Percentiles rank a stretch among this genome's conserved stretches.
These are phyloP conservation scores for Quercus phellos DNA, from an alignment of 331 rosid species.

Conservation along the genomic window DNA sequence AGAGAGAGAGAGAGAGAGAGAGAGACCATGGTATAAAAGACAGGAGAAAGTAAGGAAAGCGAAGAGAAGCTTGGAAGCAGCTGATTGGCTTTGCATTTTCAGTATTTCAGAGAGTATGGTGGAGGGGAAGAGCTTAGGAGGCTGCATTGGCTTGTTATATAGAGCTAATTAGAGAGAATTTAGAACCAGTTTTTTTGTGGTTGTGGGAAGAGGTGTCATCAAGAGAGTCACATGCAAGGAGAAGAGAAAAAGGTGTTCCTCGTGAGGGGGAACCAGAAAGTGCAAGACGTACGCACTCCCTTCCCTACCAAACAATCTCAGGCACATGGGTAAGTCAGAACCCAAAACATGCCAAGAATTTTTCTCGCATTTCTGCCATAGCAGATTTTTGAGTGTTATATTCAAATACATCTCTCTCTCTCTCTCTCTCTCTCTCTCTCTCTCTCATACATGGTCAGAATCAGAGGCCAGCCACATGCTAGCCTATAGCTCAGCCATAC, in stretches of 20 bases:
- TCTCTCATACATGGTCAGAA: background rate
- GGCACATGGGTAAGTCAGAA: constrained; percentile 18
- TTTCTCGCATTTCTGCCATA: too few relatives aligned
- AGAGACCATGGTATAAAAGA: constrained; percentile 11
- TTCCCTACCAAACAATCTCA: constrained; percentile 16
- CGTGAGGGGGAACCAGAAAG: background rate
- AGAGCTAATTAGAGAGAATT: background rate
- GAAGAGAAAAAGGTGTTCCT: background rate
- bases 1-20: background rate
- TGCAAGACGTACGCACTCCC: background rate
- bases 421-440: background rate
- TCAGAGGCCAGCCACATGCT: background rate
- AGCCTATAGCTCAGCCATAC: background rate
- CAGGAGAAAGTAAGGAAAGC: constrained; percentile 6
- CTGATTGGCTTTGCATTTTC: constrained; percentile 12
- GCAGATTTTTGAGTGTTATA: background rate
- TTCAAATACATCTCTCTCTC: background rate
- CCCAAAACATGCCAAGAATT: background rate
- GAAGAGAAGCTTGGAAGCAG: constrained; percentile 12
- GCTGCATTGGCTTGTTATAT: background rate
- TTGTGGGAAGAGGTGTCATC: background rate
- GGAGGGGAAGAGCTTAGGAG: background rate
- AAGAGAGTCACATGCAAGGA: constrained; percentile 13
- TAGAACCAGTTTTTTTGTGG: background rate
- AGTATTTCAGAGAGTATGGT: background rate